Evolutionary conservation across 306 rosid genomes (phyloP).

Genomic region (Quercus gilva): DNA sequence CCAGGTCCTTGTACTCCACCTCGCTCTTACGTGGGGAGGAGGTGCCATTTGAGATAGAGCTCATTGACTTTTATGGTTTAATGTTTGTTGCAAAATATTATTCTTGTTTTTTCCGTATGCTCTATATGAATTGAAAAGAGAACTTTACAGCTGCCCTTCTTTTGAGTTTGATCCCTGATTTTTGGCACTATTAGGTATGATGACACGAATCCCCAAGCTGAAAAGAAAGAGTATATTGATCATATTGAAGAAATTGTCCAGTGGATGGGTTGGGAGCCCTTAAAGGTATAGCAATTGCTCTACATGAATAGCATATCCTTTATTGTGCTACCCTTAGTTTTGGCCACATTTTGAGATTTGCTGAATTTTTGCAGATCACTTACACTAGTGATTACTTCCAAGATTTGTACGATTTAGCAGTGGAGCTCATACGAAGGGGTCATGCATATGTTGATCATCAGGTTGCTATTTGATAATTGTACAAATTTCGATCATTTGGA

Average conservation of each 20-base stretch:
- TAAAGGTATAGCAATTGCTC: slow-evolving; percentile 50
- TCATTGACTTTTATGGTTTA: neutral
- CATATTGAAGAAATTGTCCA: slow-evolving; percentile 91
- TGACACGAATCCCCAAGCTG: slow-evolving; percentile 97
- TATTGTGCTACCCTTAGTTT: neutral
- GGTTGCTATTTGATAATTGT: slow-evolving; percentile 39
- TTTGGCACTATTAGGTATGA: slow-evolving; percentile 62
- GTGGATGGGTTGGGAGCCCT: slow-evolving; percentile 99
- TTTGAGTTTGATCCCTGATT: slow-evolving; percentile 2
- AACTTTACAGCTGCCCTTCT: neutral
- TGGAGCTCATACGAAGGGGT: slow-evolving; percentile 86
- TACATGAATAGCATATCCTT: neutral
- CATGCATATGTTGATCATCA: slow-evolving; percentile 97
- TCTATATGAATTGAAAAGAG: neutral
- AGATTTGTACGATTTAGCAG: slow-evolving; percentile 88
- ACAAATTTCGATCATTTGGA: neutral
- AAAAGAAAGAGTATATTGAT: slow-evolving; percentile 93
- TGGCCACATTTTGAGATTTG: slow-evolving; percentile 13
- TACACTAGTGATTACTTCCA: slow-evolving; percentile 95
- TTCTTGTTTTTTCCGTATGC: neutral
- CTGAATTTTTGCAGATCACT: slow-evolving; percentile 59
- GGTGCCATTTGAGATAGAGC: too few relatives aligned
- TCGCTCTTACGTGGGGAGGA: too few relatives aligned
- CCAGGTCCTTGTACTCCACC: too few relatives aligned
- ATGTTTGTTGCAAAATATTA: neutral